Conservation (phyloP, 139 green algal genomes). For the Chlorella sp. region DNA sequence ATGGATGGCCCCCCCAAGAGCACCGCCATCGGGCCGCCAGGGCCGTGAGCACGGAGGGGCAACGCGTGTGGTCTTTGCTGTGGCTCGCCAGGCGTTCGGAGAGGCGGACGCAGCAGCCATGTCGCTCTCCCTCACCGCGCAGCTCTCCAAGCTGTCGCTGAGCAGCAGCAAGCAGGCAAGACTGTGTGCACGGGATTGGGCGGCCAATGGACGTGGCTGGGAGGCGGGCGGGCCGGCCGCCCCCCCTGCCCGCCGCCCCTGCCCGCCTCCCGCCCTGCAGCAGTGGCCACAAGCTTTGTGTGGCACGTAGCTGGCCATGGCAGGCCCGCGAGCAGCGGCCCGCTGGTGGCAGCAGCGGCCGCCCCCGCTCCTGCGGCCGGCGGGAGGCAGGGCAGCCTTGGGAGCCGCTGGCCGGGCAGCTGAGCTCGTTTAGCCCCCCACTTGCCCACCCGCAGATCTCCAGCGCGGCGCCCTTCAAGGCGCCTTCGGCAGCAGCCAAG, state of each 20-base stretch:
- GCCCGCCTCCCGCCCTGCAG: too few species aligned
- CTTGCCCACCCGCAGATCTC: too few species aligned
- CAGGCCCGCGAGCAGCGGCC: too few species aligned
- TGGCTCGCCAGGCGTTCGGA: background rate
- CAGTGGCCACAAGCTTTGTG: too few species aligned
- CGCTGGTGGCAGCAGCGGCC: background rate
- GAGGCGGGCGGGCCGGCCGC: background rate
- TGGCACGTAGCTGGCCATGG: too few species aligned
- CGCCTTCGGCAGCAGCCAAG: conserved; percentile 13
- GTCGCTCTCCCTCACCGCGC: conserved; percentile 22
- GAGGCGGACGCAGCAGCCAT: background rate
- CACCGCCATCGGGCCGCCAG: background rate
- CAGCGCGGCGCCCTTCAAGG: conserved; percentile 9
- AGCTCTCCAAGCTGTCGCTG: conserved; percentile 27
- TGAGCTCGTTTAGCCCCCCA: too few species aligned
- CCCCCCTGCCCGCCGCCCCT: too few species aligned
- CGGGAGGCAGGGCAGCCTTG: background rate
- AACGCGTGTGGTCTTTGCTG: background rate
- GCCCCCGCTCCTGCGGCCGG: background rate
- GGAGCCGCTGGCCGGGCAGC: background rate
- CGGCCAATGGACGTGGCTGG: background rate
- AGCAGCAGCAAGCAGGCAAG: conserved; percentile 23
- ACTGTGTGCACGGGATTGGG: background rate
- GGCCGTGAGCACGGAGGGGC: background rate
- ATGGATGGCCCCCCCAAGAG: too few species aligned